Evolutionary conservation across 2,329 filamentous ascomycete genomes (phyloP).

Genomic region (Talaromyces marneffei): DNA sequence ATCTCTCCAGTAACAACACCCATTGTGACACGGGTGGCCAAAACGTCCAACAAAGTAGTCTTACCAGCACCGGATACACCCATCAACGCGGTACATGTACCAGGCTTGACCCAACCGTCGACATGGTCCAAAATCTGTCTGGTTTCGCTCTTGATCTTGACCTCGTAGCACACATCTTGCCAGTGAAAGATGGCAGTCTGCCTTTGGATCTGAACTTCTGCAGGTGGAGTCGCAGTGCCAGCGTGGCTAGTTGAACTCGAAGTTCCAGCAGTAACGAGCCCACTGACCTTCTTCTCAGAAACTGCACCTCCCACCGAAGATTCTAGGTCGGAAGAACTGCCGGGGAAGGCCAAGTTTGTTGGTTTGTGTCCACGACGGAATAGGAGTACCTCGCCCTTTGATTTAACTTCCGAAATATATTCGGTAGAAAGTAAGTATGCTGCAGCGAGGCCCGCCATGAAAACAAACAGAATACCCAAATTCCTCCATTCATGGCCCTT

Average conservation of each 20-base stretch:
- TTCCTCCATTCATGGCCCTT: constrained; percentile 60
- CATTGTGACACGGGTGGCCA: constrained; percentile 81
- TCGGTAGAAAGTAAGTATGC: constrained; percentile 62
- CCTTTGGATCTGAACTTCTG: constrained; percentile 44
- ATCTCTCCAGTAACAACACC: constrained; percentile 84
- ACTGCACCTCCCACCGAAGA: not conserved
- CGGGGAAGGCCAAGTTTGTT: not conserved
- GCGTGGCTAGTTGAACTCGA: not conserved
- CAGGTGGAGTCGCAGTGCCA: not conserved
- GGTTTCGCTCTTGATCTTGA: constrained; percentile 69
- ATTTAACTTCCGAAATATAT: constrained; percentile 58
- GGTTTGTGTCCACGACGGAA: constrained; percentile 64
- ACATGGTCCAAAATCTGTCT: constrained; percentile 77
- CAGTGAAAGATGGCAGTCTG: constrained; percentile 80
- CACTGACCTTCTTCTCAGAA: not conserved
- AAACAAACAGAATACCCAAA: constrained; percentile 62
- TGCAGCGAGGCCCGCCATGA: constrained; percentile 56
- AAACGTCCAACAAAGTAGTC: constrained; percentile 79
- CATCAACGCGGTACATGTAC: constrained; percentile 85
- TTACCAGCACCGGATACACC: constrained; percentile 89
- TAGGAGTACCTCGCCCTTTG: constrained; percentile 69
- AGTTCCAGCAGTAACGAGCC: not conserved
- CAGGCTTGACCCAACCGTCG: constrained; percentile 90
- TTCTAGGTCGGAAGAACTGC: constrained; percentile 2
- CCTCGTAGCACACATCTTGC: constrained; percentile 76